A percentile compares a stretch with the other conserved stretches of the same genome.
Conservation (phyloP, 202 grass and related monocot species). For the Eragrostis tef region DNA sequence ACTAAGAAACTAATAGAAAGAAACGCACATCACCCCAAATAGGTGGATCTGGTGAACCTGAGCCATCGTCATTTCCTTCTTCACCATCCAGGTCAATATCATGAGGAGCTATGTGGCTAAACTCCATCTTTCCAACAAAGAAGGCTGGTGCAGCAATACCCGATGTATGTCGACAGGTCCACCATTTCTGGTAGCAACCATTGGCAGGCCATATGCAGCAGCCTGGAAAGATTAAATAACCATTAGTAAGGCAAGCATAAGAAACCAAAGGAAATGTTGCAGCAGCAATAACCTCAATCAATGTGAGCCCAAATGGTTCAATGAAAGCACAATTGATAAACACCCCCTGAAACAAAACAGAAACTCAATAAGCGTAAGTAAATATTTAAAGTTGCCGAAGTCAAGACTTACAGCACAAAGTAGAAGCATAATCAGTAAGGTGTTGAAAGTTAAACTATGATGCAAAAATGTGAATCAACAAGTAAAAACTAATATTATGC, state of each 20-base stretch:
- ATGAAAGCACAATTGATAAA: constrained; percentile 90
- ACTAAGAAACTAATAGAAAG: constrained; percentile 31
- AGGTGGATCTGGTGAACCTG: constrained; percentile 58
- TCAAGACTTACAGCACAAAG: background rate
- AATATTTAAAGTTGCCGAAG: constrained; percentile 5
- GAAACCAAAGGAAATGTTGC: constrained; percentile 34
- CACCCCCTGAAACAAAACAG: constrained; percentile 67
- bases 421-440: constrained; percentile 20
- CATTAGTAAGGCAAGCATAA: constrained; percentile 27
- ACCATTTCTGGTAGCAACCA: constrained; percentile 85
- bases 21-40: constrained; percentile 71
- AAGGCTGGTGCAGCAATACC: constrained; percentile 47
- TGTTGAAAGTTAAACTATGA: constrained; percentile 3
- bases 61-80: constrained; percentile 61
- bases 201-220: constrained; percentile 83
- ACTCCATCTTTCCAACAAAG: constrained; percentile 62
- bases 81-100: constrained; percentile 73
- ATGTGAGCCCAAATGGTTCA: constrained; percentile 92
- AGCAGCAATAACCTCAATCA: constrained; percentile 78
- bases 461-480: background rate
- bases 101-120: constrained; percentile 62
- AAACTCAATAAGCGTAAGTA: constrained; percentile 21
- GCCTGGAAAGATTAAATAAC: constrained; percentile 58
- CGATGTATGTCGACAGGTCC: constrained; percentile 82
- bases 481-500: background rate